Conservation (phyloP, 2,329 filamentous ascomycete species). For the Diaporthe ampelina region DNA sequence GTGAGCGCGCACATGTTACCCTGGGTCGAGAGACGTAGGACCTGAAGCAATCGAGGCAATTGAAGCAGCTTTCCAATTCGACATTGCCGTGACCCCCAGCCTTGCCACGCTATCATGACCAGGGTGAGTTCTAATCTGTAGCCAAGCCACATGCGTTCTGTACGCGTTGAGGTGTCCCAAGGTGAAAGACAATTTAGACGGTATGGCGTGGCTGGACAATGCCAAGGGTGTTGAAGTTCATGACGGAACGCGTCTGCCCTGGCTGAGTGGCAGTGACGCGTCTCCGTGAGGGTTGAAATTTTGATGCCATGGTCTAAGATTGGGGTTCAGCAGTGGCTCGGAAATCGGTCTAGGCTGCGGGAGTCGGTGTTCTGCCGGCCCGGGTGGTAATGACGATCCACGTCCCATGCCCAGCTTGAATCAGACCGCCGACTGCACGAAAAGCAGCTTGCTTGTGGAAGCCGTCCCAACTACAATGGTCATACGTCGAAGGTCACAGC, state of each 20-base stretch:
- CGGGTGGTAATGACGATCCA: constrained; percentile 22
- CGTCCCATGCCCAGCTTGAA: constrained; percentile 15
- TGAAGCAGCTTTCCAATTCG: background rate
- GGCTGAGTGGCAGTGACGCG: constrained; percentile 29
- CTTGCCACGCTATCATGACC: background rate
- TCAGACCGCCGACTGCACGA: constrained; percentile 19
- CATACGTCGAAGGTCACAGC: too few relatives aligned
- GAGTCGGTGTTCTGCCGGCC: constrained; percentile 18
- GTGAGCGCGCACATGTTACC: constrained; percentile 16
- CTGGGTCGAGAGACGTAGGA: background rate
- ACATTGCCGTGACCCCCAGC: background rate
- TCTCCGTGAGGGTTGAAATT: constrained; percentile 10
- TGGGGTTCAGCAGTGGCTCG: constrained; percentile 1
- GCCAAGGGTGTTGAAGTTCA: background rate
- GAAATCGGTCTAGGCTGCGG: constrained; percentile 12
- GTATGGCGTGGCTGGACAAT: background rate
- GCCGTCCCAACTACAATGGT: too few relatives aligned
- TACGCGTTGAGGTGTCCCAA: background rate
- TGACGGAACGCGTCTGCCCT: constrained; percentile 4
- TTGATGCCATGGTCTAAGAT: background rate
- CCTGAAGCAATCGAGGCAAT: background rate
- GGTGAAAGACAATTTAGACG: background rate
- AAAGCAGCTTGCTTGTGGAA: background rate
- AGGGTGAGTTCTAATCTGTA: background rate
- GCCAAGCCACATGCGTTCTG: background rate